Percentiles rank a stretch among this genome's conserved stretches.
Evolutionary conservation across 805 yeast species (phyloP).

Genomic region (Barnettozyma sp.): DNA sequence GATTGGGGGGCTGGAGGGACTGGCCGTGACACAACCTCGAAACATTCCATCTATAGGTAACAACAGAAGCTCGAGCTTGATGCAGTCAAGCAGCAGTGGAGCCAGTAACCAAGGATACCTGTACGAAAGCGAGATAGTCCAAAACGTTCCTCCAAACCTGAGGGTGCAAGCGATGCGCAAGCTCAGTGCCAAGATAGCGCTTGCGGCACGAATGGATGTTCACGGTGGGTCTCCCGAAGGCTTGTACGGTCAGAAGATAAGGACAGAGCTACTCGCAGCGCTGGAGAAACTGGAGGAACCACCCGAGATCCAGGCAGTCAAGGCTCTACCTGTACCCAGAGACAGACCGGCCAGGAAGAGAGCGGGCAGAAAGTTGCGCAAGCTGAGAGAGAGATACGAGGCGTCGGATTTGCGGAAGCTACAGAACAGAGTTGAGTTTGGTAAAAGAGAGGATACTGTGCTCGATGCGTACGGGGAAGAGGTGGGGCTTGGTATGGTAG

Average conservation of each 20-base stretch:
- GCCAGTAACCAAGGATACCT: conserved; percentile 64
- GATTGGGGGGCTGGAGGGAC: conserved; percentile 59
- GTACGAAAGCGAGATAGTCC: conserved; percentile 53
- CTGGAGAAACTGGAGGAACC: conserved; percentile 71
- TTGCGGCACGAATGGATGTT: conserved; percentile 80
- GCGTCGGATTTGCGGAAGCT: conserved; percentile 77
- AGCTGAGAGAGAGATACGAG: conserved; percentile 72
- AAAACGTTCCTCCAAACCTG: conserved; percentile 48
- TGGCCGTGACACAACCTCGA: conserved; percentile 73
- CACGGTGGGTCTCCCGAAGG: conserved; percentile 40
- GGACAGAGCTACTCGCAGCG: conserved; percentile 51
- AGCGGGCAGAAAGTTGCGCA: conserved; percentile 78
- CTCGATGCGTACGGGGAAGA: conserved; percentile 72
- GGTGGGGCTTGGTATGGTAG: conserved; percentile 69
- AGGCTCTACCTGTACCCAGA: conserved; percentile 62
- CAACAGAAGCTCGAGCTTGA: conserved; percentile 32
- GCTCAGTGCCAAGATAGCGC: conserved; percentile 66
- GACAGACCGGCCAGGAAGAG: conserved; percentile 75
- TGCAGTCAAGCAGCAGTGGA: conserved; percentile 38
- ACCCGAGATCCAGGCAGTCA: conserved; percentile 55
- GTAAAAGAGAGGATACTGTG: conserved; percentile 57
- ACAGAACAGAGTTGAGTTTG: conserved; percentile 81
- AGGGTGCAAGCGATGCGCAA: conserved; percentile 70
- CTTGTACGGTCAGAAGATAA: conserved; percentile 50
- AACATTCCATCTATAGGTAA: conserved; percentile 76